Conservation (phyloP, 73 alveolate genomes). For the Paramecium bursaria region DNA sequence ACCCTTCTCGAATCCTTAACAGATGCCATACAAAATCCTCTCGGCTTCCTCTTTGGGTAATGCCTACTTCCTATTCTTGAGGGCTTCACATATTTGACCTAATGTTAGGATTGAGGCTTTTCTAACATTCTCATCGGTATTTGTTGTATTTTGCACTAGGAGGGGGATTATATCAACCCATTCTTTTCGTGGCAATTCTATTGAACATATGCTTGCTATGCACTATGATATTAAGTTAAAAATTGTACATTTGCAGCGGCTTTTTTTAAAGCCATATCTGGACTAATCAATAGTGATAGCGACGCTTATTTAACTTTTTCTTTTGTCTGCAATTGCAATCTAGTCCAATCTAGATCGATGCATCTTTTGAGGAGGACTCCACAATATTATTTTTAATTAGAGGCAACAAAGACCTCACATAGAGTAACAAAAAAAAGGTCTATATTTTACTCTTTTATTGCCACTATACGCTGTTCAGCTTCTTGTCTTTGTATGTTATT, state of each 20-base stretch:
- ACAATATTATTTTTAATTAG: no score
- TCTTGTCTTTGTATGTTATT: no score
- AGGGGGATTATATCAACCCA: conserved; percentile 38
- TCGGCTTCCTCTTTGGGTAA: conserved; percentile 2
- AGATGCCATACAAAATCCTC: conserved; percentile 43
- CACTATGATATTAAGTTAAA: conserved; percentile 7
- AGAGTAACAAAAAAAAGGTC: no score
- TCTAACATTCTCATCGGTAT: conserved; percentile 2
- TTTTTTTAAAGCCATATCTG: conserved; percentile 1
- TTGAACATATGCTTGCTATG: conserved; percentile 41
- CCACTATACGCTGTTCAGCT: no score
- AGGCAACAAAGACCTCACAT: no score
- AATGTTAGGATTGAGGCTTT: conserved; percentile 50
- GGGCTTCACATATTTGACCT: conserved; percentile 54
- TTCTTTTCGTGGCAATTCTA: conserved; percentile 53
- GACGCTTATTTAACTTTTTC: neutral
- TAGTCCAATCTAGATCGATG: conserved; percentile 16
- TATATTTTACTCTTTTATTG: no score
- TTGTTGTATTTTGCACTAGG: conserved; percentile 31
- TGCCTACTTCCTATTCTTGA: conserved; percentile 32
- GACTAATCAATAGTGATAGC: conserved; percentile 38
- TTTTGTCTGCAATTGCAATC: neutral
- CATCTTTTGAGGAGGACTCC: conserved; percentile 24
- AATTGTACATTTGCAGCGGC: conserved; percentile 29
- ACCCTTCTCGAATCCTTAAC: conserved; percentile 27